Base-by-base conservation (phyloP, 352 stramenopile species). In the Pythium phragmitis region DNA sequence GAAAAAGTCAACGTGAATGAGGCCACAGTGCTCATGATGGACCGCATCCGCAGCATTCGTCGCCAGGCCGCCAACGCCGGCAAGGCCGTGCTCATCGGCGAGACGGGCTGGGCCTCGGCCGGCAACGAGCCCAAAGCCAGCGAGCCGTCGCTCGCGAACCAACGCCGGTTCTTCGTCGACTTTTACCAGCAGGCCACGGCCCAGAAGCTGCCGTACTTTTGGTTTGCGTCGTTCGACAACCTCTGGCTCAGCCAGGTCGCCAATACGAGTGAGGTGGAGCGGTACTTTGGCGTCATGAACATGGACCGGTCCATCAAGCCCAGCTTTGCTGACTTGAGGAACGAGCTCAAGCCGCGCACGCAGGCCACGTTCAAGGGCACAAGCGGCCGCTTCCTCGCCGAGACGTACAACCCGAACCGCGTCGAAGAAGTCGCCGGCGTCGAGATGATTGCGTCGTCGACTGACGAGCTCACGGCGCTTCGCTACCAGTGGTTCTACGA, bases 401-500 rank as follows among this genome's bases (percentile, higher is more conserved):
- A 75, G 47, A 68, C 57, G n/a, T 56, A 57, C 54, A 67, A 72
- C 43, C 34, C 34, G 19, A 14, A 73, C 19, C 57, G 62, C 23
- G 85, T 80, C 1, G 78, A 80, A 54, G 69, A 82, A 0, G 68
- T 68, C 26, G 67, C 70, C 3, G 61, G 60, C 8, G 26, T 88
- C 23, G 68, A 73, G 67, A 80, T 85, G 73, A 69, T 75, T 7
- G 41, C 42, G 8, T 72, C 72, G 47, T 77, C 79, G 23, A 69
- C 16, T 23, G 71, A 85, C 49, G 84, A 78, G 75, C 65, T 85
- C 14, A 70, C 76, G 46, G 61, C 73, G 17, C 76, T 89, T 56
- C 73, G 86, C 45, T 79, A 88, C 43, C 68, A 78, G 43, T 92
- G 80, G 80, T 91, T 80, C 73, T 90, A 82, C 36, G 78, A 92